Evolutionary conservation across 2,329 filamentous ascomycete genomes (phyloP).

Genomic region (Byssochlamys sp.): DNA sequence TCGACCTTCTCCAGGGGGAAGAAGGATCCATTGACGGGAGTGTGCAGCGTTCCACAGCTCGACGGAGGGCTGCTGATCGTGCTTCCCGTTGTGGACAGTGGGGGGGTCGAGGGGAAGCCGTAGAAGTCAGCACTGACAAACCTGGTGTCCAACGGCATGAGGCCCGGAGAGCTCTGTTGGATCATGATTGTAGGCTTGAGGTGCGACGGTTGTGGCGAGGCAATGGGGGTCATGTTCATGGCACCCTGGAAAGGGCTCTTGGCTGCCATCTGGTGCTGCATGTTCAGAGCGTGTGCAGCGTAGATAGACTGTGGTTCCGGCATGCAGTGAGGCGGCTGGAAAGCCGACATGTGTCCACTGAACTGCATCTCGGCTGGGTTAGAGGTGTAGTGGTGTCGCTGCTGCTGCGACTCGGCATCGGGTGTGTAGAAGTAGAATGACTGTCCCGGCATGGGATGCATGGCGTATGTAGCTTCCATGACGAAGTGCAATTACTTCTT

Average conservation of each 20-base stretch:
- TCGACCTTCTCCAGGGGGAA: slow-evolving; percentile 60
- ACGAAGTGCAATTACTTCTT: slow-evolving; percentile 16
- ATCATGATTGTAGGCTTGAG: slow-evolving; percentile 66
- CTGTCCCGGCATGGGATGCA: slow-evolving; percentile 54
- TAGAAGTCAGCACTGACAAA: slow-evolving; percentile 53
- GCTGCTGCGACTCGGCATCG: slow-evolving; percentile 62
- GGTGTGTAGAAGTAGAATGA: slow-evolving; percentile 82
- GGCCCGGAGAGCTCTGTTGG: slow-evolving; percentile 46
- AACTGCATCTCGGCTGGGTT: slow-evolving; percentile 45
- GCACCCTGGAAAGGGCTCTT: slow-evolving; percentile 33
- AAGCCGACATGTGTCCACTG: slow-evolving; percentile 30
- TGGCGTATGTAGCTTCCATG: slow-evolving; percentile 58
- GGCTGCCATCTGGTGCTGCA: slow-evolving; percentile 35
- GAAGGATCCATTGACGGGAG: slow-evolving; percentile 72
- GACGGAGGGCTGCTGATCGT: slow-evolving; percentile 74
- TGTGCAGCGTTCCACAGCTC: slow-evolving; percentile 65
- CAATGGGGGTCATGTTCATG: slow-evolving; percentile 54
- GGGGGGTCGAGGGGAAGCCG: slow-evolving; percentile 76
- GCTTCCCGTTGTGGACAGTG: slow-evolving; percentile 76
- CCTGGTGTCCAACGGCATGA: slow-evolving; percentile 64
- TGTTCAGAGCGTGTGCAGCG: slow-evolving; percentile 34
- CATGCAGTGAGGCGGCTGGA: slow-evolving; percentile 16
- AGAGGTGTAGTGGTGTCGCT: slow-evolving; percentile 66
- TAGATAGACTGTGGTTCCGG: slow-evolving; percentile 28
- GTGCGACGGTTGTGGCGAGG: slow-evolving; percentile 62